phyloP scores from a whole-genome alignment of 1,284 basidiomycete genomes.

The Malassezia caprae region DNA sequence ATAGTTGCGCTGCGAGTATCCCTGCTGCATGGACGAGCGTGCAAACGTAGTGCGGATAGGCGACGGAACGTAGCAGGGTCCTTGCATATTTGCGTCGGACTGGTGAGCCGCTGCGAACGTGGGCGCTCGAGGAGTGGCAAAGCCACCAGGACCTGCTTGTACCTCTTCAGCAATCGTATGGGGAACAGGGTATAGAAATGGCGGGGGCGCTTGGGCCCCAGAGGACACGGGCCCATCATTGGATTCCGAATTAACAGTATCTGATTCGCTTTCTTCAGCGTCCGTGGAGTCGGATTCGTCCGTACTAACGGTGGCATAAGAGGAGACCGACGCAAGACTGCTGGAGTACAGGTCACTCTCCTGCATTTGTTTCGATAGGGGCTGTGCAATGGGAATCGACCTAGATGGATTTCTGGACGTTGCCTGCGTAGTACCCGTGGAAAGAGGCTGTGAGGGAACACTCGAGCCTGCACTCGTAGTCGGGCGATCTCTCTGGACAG shows the following conservation, averaged over 20 bases:
- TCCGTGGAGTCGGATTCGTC: not conserved
- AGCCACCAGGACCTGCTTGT: not conserved
- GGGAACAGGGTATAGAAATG: conserved; percentile 15
- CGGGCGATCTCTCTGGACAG: no score
- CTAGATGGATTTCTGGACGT: not conserved
- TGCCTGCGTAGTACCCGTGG: not conserved
- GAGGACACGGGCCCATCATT: not conserved
- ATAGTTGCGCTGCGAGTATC: not conserved
- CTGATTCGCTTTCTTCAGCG: not conserved
- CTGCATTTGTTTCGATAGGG: not conserved
- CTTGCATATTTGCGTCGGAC: not conserved
- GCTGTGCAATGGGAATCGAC: not conserved
- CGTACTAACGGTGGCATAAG: not conserved
- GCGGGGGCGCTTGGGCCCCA: not conserved
- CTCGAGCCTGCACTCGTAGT: not conserved
- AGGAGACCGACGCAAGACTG: not conserved
- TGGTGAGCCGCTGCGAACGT: not conserved
- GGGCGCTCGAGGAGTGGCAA: conserved; percentile 5
- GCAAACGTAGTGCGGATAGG: not conserved
- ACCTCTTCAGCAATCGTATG: not conserved
- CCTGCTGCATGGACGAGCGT: not conserved
- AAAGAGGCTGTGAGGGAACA: not conserved
- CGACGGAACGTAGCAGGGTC: not conserved
- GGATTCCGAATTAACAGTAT: not conserved
- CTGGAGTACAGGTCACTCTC: not conserved